Conservation (phyloP, 371 early-diverging fungal genomes). For the Mortierella sp. region DNA sequence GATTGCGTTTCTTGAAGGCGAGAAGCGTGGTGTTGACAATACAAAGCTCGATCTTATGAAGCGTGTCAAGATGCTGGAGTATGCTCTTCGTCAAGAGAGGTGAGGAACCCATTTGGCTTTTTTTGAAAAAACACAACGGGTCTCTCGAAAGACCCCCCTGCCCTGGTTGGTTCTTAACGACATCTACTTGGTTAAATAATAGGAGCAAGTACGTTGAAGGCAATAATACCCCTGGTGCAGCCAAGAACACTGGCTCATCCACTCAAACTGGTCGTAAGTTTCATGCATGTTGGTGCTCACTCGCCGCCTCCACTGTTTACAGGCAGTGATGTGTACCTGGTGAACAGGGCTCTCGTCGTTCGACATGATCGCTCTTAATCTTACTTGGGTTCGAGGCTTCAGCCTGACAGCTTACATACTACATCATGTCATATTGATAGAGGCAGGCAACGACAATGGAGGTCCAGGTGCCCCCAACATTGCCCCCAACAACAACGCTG, state of each 20-base stretch:
- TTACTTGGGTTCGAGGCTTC: not conserved
- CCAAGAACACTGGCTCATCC: constrained; percentile 12
- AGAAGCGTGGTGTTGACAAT: constrained; percentile 81
- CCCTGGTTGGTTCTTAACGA: no score
- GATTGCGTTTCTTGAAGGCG: constrained; percentile 86
- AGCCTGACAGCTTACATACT: not conserved
- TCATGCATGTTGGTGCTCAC: no score
- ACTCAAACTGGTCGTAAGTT: constrained; percentile 19
- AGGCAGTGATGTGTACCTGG: no score
- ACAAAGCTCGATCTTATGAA: constrained; percentile 80
- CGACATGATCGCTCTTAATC: no score
- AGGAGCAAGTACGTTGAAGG: constrained; percentile 50
- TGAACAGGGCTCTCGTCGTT: no score
- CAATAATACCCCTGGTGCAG: constrained; percentile 13
- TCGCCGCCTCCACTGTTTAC: no score
- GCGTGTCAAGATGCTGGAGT: constrained; percentile 91
- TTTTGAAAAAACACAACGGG: no score
- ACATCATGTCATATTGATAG: not conserved
- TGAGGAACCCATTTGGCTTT: not conserved
- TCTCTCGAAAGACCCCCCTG: no score
- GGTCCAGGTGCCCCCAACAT: constrained; percentile 1
- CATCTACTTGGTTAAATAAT: constrained; percentile 1
- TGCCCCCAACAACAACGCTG: not conserved
- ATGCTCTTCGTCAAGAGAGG: constrained; percentile 77
- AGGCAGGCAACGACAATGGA: constrained; percentile 7